phyloP scores from a whole-genome alignment of 768 basidiomycete genomes.

The Russula earlei region DNA sequence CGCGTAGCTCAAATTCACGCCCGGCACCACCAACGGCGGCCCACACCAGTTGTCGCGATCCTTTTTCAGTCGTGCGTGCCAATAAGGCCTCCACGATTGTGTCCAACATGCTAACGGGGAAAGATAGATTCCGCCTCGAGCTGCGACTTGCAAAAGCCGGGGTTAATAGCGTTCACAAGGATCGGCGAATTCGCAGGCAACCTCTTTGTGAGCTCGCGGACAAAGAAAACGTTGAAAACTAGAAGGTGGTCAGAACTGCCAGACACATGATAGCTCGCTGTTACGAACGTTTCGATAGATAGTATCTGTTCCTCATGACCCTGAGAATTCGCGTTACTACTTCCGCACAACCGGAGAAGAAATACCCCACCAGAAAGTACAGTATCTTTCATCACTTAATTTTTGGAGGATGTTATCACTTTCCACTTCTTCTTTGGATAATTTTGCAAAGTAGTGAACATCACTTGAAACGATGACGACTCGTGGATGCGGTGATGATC shows the following conservation, averaged over 20 bases:
- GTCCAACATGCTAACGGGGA: not conserved
- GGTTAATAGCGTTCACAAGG: conserved; percentile 10
- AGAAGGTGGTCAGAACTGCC: not conserved
- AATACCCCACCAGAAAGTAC: conserved; percentile 5
- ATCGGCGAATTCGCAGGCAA: conserved; percentile 16
- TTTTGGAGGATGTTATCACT: conserved; percentile 4
- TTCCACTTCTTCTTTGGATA: conserved; percentile 5
- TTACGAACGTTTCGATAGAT: conserved; percentile 12
- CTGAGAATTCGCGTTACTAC: not conserved
- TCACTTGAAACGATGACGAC: conserved; percentile 16
- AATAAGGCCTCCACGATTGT: not conserved
- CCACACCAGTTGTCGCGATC: conserved; percentile 13
- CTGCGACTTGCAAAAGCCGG: conserved; percentile 14
- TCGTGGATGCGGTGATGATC: conserved; percentile 10
- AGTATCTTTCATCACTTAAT: conserved; percentile 6
- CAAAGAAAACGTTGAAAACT: conserved; percentile 16
- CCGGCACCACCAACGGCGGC: conserved; percentile 6
- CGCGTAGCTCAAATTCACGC: conserved; percentile 7
- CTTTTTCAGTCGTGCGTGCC: conserved; percentile 8
- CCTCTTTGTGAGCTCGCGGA: conserved; percentile 15
- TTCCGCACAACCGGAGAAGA: not conserved
- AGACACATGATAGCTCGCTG: not conserved
- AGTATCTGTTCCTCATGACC: conserved; percentile 9
- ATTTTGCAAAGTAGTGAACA: not conserved
- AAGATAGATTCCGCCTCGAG: not conserved